These are phyloP conservation scores for Calonectria hongkongensis DNA, from an alignment of 2,329 filamentous ascomycete genomes.

Conservation along the genomic window DNA sequence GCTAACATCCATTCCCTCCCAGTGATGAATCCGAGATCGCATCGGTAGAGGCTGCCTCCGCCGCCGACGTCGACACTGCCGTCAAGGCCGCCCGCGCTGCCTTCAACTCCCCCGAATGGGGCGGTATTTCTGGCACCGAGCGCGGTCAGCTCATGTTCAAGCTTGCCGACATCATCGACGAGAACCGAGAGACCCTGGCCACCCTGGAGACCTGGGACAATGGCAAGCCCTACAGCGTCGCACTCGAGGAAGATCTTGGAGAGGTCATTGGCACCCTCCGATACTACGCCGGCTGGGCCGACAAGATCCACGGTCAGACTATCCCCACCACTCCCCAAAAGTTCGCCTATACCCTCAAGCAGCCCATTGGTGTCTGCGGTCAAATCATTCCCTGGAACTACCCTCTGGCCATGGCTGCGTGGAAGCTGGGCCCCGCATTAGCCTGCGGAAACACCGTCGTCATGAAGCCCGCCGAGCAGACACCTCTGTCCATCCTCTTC, in stretches of 20 bases:
- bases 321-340: conserved; percentile 79
- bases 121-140: conserved; percentile 72
- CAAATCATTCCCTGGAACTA: conserved; percentile 86
- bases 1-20: background rate
- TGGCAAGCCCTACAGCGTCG: conserved; percentile 77
- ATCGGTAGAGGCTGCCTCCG: conserved; percentile 47
- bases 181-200: conserved; percentile 70
- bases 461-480: conserved; percentile 78
- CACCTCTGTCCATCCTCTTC: conserved; percentile 75
- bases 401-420: conserved; percentile 81
- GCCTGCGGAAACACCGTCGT: conserved; percentile 77
- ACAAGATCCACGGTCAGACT: conserved; percentile 82
- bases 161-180: conserved; percentile 80
- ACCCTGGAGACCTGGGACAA: conserved; percentile 86
- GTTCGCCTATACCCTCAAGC: conserved; percentile 80
- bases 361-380: conserved; percentile 82
- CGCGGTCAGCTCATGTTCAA: conserved; percentile 81
- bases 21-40: conserved; percentile 41
- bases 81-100: conserved; percentile 74
- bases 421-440: conserved; percentile 82
- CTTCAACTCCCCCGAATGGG: conserved; percentile 60
- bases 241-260: conserved; percentile 77
- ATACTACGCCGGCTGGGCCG: conserved; percentile 83
- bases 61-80: conserved; percentile 50
- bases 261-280: conserved; percentile 65